Base-by-base conservation (phyloP, 495 filamentous ascomycete species). In the Staphylotrichum tortipilum region DNA sequence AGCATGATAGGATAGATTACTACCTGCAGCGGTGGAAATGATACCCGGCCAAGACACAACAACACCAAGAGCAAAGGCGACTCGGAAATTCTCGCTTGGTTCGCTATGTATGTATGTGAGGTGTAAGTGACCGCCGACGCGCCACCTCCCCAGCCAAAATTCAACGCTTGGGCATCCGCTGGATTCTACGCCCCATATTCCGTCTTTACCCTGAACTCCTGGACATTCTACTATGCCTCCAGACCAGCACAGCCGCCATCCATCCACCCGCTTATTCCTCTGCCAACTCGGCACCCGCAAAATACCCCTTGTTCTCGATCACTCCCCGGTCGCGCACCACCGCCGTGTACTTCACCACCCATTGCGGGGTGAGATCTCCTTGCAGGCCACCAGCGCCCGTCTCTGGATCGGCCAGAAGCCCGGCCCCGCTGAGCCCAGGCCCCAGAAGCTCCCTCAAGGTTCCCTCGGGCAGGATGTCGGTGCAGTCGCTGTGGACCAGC, bases 331-430 rank as follows among this genome's bases (percentile, higher is more conserved):
- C 82, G 63, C 85, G 86, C 24, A 96, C 88, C n/a, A 97, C 89
- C 5, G 94, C 94, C 18, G 94, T 97, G 66, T 99, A 99, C 64
- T 97, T 97, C 49, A 90, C 83, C 26, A 96, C 92, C 91, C 91
- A 99, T 55, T 88, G 81, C 12, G 92, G 89, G 54, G 78, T 74
- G 38, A 98, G 72, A 44, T 94, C 81, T 11, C 88, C 86, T 54
- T 78, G 78, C 45, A 92, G 70, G 3, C 78, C 79, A 0, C 71
- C 76, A 49, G 68, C 49, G 29, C 54, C 68, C 7, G 53, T 57
- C 34, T 68, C 52, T 63, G 70, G 50, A 65, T 75, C 52, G 65
- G 78, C 80, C 36, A 88, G 66, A n/a, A 88, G 73, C 10, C 82
- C 84, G 6, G 81, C 82, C 14, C 84, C 83, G 48, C 76, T 69